Conservation (phyloP, 176 grass and related monocot species). For the Bothriochloa decipiens region DNA sequence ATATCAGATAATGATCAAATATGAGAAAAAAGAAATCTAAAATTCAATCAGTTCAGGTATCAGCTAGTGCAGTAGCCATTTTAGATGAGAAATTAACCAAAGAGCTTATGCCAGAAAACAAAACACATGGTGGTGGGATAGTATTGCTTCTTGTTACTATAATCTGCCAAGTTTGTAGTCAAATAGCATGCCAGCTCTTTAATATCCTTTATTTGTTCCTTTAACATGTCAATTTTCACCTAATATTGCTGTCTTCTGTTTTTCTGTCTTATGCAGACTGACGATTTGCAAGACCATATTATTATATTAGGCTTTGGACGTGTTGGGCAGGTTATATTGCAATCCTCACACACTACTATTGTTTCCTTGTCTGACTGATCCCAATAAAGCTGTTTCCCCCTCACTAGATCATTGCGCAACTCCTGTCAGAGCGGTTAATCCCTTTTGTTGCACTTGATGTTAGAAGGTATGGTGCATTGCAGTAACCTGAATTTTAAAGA, state of each 20-base stretch:
- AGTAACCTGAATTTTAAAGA: conserved; percentile 26
- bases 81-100: neutral
- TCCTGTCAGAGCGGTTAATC: conserved; percentile 94
- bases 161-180: conserved; percentile 14
- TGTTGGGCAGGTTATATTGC: conserved; percentile 82
- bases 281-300: conserved; percentile 99
- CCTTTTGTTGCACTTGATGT: conserved; percentile 98
- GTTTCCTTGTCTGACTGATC: conserved; percentile 7
- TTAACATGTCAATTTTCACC: conserved; percentile 30
- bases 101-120: neutral
- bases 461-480: conserved; percentile 67
- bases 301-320: conserved; percentile 99
- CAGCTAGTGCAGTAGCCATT: conserved; percentile 2
- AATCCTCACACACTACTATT: conserved; percentile 30
- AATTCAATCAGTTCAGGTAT: conserved; percentile 7
- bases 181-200: neutral
- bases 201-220: conserved; percentile 35
- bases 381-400: conserved; percentile 24
- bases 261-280: conserved; percentile 63
- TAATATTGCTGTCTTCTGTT: conserved; percentile 40
- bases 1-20: neutral
- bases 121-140: neutral
- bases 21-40: neutral
- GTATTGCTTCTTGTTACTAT: conserved; percentile 13
- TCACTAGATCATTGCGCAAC: conserved; percentile 91